A percentile compares a stretch with the other conserved stretches of the same genome.
phyloP scores from a whole-genome alignment of 768 basidiomycete genomes.

The Boletus pseudo-olivaceus region DNA sequence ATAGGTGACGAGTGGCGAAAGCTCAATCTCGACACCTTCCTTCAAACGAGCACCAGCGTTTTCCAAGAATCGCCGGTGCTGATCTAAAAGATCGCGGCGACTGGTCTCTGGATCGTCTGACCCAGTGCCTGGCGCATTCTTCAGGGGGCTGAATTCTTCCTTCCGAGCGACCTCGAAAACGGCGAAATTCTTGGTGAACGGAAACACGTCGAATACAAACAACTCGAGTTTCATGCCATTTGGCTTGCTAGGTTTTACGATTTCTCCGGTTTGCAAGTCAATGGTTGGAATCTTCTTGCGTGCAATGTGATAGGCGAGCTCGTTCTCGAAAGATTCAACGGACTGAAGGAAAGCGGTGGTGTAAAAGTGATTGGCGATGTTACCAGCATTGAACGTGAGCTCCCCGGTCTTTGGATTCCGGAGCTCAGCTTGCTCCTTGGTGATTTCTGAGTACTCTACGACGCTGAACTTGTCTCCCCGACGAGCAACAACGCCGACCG shows the following conservation, averaged over 20 bases:
- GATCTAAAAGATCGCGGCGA: constrained; percentile 80
- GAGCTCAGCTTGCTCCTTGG: constrained; percentile 78
- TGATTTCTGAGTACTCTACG: constrained; percentile 97
- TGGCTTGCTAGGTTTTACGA: constrained; percentile 79
- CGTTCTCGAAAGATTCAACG: constrained; percentile 77
- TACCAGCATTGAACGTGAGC: constrained; percentile 88
- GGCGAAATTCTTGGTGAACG: constrained; percentile 76
- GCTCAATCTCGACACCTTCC: constrained; percentile 81
- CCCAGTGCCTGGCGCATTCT: constrained; percentile 93
- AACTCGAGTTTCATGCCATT: constrained; percentile 99
- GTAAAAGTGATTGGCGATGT: constrained; percentile 99
- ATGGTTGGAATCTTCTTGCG: constrained; percentile 93
- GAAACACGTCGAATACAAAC: constrained; percentile 99
- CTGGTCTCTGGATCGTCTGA: constrained; percentile 90
- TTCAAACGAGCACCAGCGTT: constrained; percentile 68
- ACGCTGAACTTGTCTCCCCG: constrained; percentile 84
- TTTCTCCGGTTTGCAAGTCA: constrained; percentile 62
- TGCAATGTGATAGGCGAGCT: constrained; percentile 96
- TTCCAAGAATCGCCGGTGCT: constrained; percentile 84
- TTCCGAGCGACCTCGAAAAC: constrained; percentile 85
- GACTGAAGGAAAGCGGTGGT: constrained; percentile 77
- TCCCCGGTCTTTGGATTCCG: constrained; percentile 68
- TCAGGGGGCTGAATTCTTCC: constrained; percentile 95
- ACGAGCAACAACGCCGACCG: constrained; percentile 91
- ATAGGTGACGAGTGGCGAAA: constrained; percentile 85